Evolutionary conservation across 225 moss, liverwort and hornwort genomes (phyloP), one percentile per base, ranked within the genome.

Genomic region (Anthoceros angustus): DNA sequence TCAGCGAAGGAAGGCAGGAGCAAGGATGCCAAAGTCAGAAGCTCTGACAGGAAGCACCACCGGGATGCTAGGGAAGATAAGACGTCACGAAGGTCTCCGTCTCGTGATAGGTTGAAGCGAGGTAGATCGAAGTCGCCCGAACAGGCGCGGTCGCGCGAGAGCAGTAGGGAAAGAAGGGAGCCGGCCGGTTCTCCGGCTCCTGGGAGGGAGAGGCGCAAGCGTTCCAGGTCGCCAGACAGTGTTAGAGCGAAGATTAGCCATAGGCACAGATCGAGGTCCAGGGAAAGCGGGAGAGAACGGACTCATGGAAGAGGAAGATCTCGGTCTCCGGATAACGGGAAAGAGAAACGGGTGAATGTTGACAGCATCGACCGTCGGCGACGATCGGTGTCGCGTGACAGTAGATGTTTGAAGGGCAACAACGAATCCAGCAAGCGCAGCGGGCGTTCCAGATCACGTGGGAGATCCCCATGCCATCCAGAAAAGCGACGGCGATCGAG

Each of bases 321-420:
- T 24, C 74, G 76, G 11, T 88, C 88, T 7, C 74, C 73, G 62
- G 88, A 88, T 38, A 77, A 67, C 43, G 76, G 73, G 50, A 70
- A 62, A 10, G 80, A 87, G 67, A 69, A 82, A 40, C 74, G 70
- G 1, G 46, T 43, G 8, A 41, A 25, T 63, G 38, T 38, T 38
- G 40, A 41, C 25, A 64, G 64, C 38, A 64, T 20, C 10, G 39
- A 64, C 18, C 64, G 40, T 26, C 38, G 12, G 0, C 64, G 64
- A 10, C 64, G 64, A 38, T 75, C 80, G 41, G 70, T 62, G 20
- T 71, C 78, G 23, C 81, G 75, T 21, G 81, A 81, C 14, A 70
- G 42, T 43, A 65, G 72, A 41, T 43, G 41, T 25, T 69, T 71
- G 3, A 77, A 61, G 62, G 73, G 74, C 25, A 77, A 66, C 62